phyloP scores from a whole-genome alignment of 2,329 filamentous ascomycete genomes.

The Aureobasidium sp. region DNA sequence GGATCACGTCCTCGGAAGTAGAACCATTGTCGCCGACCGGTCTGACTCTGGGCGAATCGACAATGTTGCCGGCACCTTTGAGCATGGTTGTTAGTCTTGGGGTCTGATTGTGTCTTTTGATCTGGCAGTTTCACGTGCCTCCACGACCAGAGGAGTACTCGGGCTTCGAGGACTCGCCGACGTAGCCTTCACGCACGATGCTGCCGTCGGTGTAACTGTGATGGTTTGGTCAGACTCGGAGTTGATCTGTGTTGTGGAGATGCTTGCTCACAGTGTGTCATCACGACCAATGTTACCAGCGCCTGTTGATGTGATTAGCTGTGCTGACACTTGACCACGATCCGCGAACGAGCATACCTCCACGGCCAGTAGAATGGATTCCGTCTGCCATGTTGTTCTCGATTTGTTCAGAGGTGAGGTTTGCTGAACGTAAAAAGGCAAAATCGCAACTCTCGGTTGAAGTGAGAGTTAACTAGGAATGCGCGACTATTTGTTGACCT shows the following conservation, averaged over 20 bases:
- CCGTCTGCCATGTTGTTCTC: constrained; percentile 16
- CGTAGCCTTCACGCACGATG: constrained; percentile 38
- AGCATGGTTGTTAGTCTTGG: background rate
- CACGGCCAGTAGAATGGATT: constrained; percentile 46
- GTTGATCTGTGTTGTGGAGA: background rate
- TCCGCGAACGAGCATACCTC: constrained; percentile 35
- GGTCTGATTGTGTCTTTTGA: background rate
- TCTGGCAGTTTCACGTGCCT: constrained; percentile 14
- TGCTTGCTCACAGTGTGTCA: constrained; percentile 29
- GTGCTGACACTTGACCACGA: background rate
- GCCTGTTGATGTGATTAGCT: constrained; percentile 29
- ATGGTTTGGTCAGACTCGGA: background rate
- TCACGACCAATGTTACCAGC: constrained; percentile 51
- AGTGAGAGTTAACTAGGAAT: constrained; percentile 1
- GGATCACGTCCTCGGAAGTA: constrained; percentile 33
- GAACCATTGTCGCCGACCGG: constrained; percentile 18
- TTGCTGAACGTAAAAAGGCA: background rate
- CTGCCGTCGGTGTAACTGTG: constrained; percentile 34
- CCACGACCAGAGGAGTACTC: constrained; percentile 32
- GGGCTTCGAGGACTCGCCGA: constrained; percentile 28
- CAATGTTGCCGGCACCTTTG: constrained; percentile 34
- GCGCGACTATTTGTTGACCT: constrained; percentile 7
- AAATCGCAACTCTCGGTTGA: background rate
- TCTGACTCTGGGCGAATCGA: constrained; percentile 27
- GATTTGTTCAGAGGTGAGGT: too few species aligned